Evolutionary conservation across 2,329 filamentous ascomycete species (phyloP).

Genomic region (Sclerotiophoma versabilis): DNA sequence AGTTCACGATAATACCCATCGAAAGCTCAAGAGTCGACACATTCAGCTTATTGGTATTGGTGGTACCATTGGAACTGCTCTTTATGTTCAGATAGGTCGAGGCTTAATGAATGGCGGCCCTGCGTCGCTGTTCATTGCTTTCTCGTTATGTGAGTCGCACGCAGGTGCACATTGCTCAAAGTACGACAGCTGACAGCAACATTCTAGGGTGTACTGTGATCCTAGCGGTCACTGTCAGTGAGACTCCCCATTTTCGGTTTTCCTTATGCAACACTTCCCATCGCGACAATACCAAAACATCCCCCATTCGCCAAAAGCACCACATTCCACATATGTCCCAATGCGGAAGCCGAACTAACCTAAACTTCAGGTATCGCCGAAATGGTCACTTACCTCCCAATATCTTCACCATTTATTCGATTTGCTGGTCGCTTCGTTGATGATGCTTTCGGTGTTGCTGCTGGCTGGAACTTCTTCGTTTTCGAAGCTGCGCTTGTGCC

Average conservation of each 20-base stretch:
- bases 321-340: slow-evolving; percentile 13
- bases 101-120: slow-evolving; percentile 57
- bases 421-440: slow-evolving; percentile 79
- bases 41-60: slow-evolving; percentile 57
- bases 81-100: slow-evolving; percentile 57
- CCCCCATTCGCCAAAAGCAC: slow-evolving; percentile 20
- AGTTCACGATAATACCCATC: slow-evolving; percentile 51
- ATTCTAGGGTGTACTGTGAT: slow-evolving; percentile 52
- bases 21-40: slow-evolving; percentile 55
- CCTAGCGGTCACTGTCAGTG: slow-evolving; percentile 51
- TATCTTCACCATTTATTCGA: slow-evolving; percentile 79
- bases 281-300: slow-evolving; percentile 29
- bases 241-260: slow-evolving; percentile 26
- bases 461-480: slow-evolving; percentile 77
- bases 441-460: slow-evolving; percentile 75
- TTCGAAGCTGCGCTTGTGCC: slow-evolving; percentile 73
- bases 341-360: slow-evolving; percentile 28
- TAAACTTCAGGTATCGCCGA: slow-evolving; percentile 64
- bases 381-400: slow-evolving; percentile 79
- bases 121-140: slow-evolving; percentile 56
- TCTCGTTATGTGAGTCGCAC: slow-evolving; percentile 51
- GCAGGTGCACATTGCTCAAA: not conserved
- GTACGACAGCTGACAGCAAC: not conserved
- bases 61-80: slow-evolving; percentile 57
- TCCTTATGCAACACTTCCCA: slow-evolving; percentile 33